Evolutionary conservation across 2,329 filamentous ascomycete genomes (phyloP).

Genomic region (Diaporthe ilicicola): DNA sequence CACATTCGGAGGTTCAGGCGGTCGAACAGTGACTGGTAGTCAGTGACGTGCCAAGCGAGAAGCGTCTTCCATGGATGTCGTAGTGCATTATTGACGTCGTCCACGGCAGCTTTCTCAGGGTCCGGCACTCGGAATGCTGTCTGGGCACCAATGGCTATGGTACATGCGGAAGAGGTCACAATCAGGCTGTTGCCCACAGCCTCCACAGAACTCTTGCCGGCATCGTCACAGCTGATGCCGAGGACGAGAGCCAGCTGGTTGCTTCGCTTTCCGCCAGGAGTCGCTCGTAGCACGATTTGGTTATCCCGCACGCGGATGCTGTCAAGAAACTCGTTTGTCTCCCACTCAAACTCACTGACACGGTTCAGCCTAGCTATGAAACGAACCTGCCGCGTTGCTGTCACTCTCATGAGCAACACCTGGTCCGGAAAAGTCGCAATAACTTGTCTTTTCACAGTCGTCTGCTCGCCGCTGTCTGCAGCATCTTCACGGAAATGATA

Average conservation of each 20-base stretch:
- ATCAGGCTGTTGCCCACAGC: constrained; percentile 46
- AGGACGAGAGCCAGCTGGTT: constrained; percentile 45
- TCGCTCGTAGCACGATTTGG: constrained; percentile 47
- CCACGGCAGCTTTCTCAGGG: constrained; percentile 39
- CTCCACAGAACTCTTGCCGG: constrained; percentile 37
- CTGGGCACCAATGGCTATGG: constrained; percentile 49
- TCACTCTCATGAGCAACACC: constrained; percentile 33
- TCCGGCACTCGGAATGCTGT: constrained; percentile 48
- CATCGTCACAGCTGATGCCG: constrained; percentile 39
- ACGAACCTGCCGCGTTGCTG: constrained; percentile 33
- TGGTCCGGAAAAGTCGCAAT: constrained; percentile 36
- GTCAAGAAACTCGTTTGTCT: constrained; percentile 54
- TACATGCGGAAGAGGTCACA: constrained; percentile 46
- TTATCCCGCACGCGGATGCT: constrained; percentile 40
- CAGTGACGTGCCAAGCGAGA: constrained; percentile 34
- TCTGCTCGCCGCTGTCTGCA: not conserved
- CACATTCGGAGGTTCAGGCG: constrained; percentile 38
- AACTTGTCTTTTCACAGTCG: constrained; percentile 32
- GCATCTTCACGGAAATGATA: constrained; percentile 12
- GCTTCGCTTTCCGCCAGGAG: constrained; percentile 46
- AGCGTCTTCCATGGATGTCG: constrained; percentile 34
- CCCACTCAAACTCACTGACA: constrained; percentile 51
- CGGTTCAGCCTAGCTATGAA: constrained; percentile 45
- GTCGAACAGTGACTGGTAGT: constrained; percentile 38
- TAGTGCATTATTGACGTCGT: constrained; percentile 38